Evolutionary conservation across 2,329 filamentous ascomycete genomes (phyloP), one percentile per base, ranked within the genome.

Genomic region (Cladosporium cucumerinum): DNA sequence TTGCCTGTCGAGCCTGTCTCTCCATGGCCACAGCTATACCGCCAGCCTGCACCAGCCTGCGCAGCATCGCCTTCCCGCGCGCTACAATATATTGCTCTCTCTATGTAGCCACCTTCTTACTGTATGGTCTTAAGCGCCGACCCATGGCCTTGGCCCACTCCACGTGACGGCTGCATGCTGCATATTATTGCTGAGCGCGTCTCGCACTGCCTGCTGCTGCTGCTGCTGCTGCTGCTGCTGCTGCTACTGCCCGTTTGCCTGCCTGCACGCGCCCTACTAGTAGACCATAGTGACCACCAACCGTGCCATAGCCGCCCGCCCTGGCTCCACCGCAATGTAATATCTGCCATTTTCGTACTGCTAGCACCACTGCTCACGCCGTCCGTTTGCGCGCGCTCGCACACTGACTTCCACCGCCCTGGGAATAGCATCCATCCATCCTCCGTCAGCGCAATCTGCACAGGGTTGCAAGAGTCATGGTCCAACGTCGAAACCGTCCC

Each of bases 261-360:
- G 48, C 48, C 48, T 51, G 49, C 49, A 52, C 49, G 25, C 49
- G 49, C 49, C 49, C 39, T 60, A 4, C 32, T 34, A 34, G 32
- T 34, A 23, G 23, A 43, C n/a, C 39, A 46, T 46, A 43, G 32
- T 26, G 21, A 30, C 54, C 34, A 23, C 32, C 54, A n/a, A 18
- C 30, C n/a, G 59, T 49, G 23, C 34, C 60, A 54, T 62, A 62
- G 60, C 60, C 60, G 60, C 60, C 60, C 32, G 60, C 36, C 60
- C 14, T 39, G 26, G 60, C 60, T 55, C 60, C 60, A 62, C 60
- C 60, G 60, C 60, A 62, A 62, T 62, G 60, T 62, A 62, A 62
- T 62, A 55, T 55, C 48, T 62, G 60, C 60, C 60, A 62, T 62
- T 55, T 62, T 55, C 3, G 60, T 62, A 8, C 48, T 36, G 39